Evolutionary conservation across 1,284 basidiomycete species (phyloP), one percentile per base, ranked within the genome.

Genomic region (Sparassis latifolia): DNA sequence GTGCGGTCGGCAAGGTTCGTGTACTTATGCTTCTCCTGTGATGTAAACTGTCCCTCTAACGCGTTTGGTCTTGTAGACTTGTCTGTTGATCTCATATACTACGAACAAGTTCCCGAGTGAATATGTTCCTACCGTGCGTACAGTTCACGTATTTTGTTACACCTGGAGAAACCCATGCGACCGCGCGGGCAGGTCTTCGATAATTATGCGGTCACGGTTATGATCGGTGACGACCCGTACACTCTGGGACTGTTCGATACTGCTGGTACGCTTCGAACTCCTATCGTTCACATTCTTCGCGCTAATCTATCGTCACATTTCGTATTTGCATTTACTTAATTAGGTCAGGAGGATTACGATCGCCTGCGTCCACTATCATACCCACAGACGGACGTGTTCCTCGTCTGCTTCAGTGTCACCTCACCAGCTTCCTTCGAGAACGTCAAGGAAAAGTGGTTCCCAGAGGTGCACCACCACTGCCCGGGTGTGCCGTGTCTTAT

Each of bases 401-500:
- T 99, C 52, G 95, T 99, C 61, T 99, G 96, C 76, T 99, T 98
- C 78, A 96, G 92, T 66, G 97, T 99, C 59, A 97, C 95, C 33
- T 96, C 92, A 29, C 97, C 96, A 4, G 95, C 97, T 38, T 97
- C 94, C 48, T 99, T 97, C 67, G 96, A 99, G 73, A 99, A 99
- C 87, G 96, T 99, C 64, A 98, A 97, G 80, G 96, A 99, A 75
- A 99, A 99, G 72, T 99, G 96, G 96, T 97, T 98, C 82, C 97
- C 96, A 31, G 97, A 99, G 76, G 96, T 99, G 47, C 94, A 95
- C 69, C 96, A 99, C 72, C 96, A 99, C 70, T 99, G 97, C 78
- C 97, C 97, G n/a, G 96, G 96, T 53, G 96, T 98, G 51, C 96
- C 96, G 58, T 97, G 95, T 79, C 84, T 99, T 63, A 97, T 99